Percentiles rank a stretch among this genome's conserved stretches.
These are phyloP conservation scores for Rhizopogon vesiculosus DNA, from an alignment of 768 basidiomycete species.

Conservation along the genomic window DNA sequence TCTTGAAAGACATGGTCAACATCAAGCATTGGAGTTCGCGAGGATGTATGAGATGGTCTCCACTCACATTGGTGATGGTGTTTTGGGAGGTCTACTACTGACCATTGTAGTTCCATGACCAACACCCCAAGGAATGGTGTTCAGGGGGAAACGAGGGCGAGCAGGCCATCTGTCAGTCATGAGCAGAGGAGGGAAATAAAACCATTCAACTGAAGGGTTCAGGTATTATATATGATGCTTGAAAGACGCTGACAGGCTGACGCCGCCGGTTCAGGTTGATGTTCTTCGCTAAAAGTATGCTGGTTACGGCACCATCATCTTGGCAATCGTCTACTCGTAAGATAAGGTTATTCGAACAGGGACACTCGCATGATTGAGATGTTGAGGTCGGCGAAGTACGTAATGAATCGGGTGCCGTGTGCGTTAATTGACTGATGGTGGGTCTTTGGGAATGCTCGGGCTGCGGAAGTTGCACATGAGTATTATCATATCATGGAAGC, in stretches of 20 bases:
- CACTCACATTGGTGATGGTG: conserved; percentile 21
- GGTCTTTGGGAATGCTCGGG: too few relatives aligned
- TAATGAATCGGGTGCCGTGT: too few relatives aligned
- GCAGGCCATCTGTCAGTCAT: not conserved
- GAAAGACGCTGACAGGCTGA: not conserved
- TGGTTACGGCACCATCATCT: not conserved
- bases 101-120: not conserved
- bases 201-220: too few relatives aligned
- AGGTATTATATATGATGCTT: not conserved
- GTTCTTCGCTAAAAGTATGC: not conserved
- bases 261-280: not conserved
- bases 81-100: conserved; percentile 8
- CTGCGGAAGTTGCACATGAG: too few relatives aligned
- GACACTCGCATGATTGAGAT: too few relatives aligned
- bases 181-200: not conserved
- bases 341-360: too few relatives aligned
- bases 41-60: not conserved
- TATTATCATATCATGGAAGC: too few relatives aligned
- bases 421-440: too few relatives aligned
- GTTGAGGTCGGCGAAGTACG: too few relatives aligned
- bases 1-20: not conserved
- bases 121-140: not conserved
- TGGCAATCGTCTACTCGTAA: not conserved
- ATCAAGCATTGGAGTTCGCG: not conserved
- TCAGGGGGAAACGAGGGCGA: not conserved